phyloP scores from a whole-genome alignment of 352 stramenopile genomes.

The Thalassiosira delicatula region DNA sequence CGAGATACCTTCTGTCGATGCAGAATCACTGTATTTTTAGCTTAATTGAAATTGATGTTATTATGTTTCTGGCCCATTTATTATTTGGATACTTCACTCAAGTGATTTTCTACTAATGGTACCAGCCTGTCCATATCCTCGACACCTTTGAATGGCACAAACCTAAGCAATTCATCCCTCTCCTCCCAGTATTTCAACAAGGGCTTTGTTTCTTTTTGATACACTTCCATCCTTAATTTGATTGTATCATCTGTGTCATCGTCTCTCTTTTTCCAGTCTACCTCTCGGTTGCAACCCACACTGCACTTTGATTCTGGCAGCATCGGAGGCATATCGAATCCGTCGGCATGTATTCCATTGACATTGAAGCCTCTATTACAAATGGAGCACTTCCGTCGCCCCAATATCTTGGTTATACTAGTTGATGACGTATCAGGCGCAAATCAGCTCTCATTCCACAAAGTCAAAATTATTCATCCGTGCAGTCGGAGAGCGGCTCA shows the following conservation, averaged over 20 bases:
- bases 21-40: too few relatives aligned
- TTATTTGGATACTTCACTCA: not conserved
- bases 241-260: conserved; percentile 78
- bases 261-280: conserved; percentile 66
- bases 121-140: conserved; percentile 66
- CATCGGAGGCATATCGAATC: conserved; percentile 74
- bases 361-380: conserved; percentile 76
- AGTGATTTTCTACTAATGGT: conserved; percentile 21
- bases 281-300: conserved; percentile 48
- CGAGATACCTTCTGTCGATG: too few relatives aligned
- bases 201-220: conserved; percentile 71
- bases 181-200: conserved; percentile 73
- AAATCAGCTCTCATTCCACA: too few relatives aligned
- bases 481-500: too few relatives aligned
- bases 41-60: too few relatives aligned
- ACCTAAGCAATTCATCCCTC: conserved; percentile 51
- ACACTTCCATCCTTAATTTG: conserved; percentile 62
- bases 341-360: conserved; percentile 66
- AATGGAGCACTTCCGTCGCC: conserved; percentile 69
- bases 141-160: conserved; percentile 73
- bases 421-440: too few relatives aligned
- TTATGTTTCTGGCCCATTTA: too few relatives aligned
- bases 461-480: too few relatives aligned
- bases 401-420: conserved; percentile 77
- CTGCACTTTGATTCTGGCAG: conserved; percentile 57